Evolutionary conservation across 1,284 basidiomycete genomes (phyloP), one percentile per base, ranked within the genome.

Genomic region (Rhodofomes roseus): DNA sequence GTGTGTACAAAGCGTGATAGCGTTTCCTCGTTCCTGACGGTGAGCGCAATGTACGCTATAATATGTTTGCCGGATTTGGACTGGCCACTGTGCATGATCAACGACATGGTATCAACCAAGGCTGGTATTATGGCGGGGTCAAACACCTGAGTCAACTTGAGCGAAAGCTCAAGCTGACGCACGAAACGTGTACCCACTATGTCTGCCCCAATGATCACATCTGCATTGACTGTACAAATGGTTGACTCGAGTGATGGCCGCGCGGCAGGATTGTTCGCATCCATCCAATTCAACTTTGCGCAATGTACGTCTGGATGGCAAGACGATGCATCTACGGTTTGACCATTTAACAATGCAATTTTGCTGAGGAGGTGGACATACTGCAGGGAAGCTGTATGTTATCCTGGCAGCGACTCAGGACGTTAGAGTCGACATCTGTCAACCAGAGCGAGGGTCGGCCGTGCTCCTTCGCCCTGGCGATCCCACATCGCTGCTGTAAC

Each of bases 121-220:
- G 85, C 73, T 5, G 81, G 79, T 41, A 91, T 80, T 48, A 90
- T 76, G 12, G 70, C 71, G 4, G 86, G 85, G 65, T 91, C 87
- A 65, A 87, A 92, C 3, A 89, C 82, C 90, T 92, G 56, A 34
- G 25, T 44, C 20, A 40, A 25, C 23, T 25, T 20, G 40, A 41
- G 55, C 34, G 12, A 37, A 44, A 50, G 14, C n/a, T n/a, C 22
- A 43, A 9, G 18, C 20, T 22, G 25, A 36, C 14, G 8, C 2
- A 7, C 27, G 6, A 48, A 58, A 34, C 14, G 9, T 74, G 12
- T 6, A 56, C 74, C 46, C 55, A 89, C 89, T 48, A 92, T 76
- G 67, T 92, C 90, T 39, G 90, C 86, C 14, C 89, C 89, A 1
- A 92, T 65, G 29, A 92, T 74, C 1, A 90, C 57, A 48, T 89